Base-by-base conservation (phyloP, 2,329 filamentous ascomycete species). In the Colletotrichum eremochloae region DNA sequence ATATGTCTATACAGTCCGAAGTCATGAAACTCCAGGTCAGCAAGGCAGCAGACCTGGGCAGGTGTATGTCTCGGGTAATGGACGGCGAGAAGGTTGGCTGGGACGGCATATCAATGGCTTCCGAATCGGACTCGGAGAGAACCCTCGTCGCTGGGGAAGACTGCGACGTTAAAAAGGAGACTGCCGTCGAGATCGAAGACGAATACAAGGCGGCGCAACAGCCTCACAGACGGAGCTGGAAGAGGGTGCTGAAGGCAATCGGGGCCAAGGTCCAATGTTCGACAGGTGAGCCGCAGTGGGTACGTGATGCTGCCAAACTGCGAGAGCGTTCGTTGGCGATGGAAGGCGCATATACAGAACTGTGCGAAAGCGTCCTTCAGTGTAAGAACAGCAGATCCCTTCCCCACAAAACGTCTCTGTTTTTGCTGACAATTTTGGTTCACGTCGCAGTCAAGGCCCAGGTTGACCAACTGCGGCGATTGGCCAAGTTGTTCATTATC, bases 131-230 rank as follows among this genome's bases (percentile, higher is more conserved):
- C 11, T 46, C 50, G 18, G 24, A 46, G 2, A n/a, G 14, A 29
- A 64, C 50, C 46, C 50, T 46, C 15, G 44, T 29, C 38, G 50
- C 29, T 5, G 38, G 55, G 15, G 15, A 64, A 24, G 50, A 63
- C 7, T 40, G 33, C 3, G 24, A 5, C 4, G 18, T 24, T 18
- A 48, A 40, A 15, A 63, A 44, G 36, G 12, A 8, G 29, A 63
- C 48, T n/a, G 48, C 36, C 11, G 12, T 33, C n/a, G 38, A 63
- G 38, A 24, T 63, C 3, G 62, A 55, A 20, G 29, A 63, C 15
- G n/a, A 24, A 18, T 12, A 20, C 12, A 31, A 64, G 15, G 11
- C 48, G 38, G 18, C 9, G 50, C 24, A 36, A 42, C 46, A 44
- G 11, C 62, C 24, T 29, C 48, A 2, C 9, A 53, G 24, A 24